Percentiles rank a stretch among this genome's conserved stretches.
These are phyloP conservation scores for Coemansia sp. DNA, from an alignment of 192 early-diverging fungal species.

Conservation along the genomic window DNA sequence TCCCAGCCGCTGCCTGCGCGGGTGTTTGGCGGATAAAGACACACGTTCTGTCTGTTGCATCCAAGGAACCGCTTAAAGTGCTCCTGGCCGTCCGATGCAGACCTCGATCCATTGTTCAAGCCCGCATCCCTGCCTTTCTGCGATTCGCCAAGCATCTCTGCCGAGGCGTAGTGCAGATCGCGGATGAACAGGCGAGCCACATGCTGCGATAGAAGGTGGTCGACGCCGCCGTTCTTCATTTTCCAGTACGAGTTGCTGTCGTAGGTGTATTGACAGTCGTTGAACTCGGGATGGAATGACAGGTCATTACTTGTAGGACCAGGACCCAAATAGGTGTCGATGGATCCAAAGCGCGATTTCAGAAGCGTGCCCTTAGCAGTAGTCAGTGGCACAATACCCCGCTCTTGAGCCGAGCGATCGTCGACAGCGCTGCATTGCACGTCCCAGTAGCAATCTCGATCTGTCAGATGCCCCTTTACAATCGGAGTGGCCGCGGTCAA, in stretches of 20 bases:
- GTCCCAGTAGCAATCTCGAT: slow-evolving; percentile 97
- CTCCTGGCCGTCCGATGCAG: slow-evolving; percentile 73
- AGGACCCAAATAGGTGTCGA: slow-evolving; percentile 82
- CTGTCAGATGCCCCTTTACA: slow-evolving; percentile 88
- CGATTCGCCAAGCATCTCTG: slow-evolving; percentile 68
- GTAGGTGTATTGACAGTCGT: slow-evolving; percentile 83
- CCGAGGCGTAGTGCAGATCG: slow-evolving; percentile 90
- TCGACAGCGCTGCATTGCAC: slow-evolving; percentile 91
- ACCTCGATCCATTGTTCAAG: not conserved
- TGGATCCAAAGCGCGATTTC: slow-evolving; percentile 95
- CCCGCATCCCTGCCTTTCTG: not conserved
- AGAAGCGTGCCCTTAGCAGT: slow-evolving; percentile 74
- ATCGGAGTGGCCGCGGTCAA: slow-evolving; percentile 91
- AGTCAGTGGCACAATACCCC: slow-evolving; percentile 77
- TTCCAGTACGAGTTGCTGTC: slow-evolving; percentile 76
- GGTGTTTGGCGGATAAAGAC: slow-evolving; percentile 96
- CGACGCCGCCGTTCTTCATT: slow-evolving; percentile 76
- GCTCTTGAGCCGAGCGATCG: slow-evolving; percentile 89
- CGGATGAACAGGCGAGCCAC: slow-evolving; percentile 94
- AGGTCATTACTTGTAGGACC: slow-evolving; percentile 46
- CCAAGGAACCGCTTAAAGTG: slow-evolving; percentile 98
- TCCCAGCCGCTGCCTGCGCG: slow-evolving; percentile 91
- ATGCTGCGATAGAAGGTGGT: slow-evolving; percentile 86
- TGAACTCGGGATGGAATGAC: slow-evolving; percentile 80
- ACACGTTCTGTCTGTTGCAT: slow-evolving; percentile 96